Conservation (phyloP, 1,284 basidiomycete genomes). For the Lentinus polychrous region DNA sequence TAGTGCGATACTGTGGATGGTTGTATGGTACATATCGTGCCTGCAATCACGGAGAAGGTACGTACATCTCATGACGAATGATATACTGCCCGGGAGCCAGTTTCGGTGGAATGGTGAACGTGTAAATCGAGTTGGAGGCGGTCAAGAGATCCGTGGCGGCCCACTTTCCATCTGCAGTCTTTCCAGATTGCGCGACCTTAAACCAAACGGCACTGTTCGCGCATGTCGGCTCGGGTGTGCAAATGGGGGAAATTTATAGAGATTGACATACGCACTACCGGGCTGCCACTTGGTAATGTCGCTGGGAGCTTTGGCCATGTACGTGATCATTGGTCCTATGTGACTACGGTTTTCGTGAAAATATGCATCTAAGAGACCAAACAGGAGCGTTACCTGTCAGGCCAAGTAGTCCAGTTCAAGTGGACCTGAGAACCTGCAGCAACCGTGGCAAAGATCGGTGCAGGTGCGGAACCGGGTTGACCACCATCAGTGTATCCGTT, state of each 20-base stretch:
- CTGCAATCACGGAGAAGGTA: not conserved
- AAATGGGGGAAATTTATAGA: not conserved
- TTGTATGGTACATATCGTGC: not conserved
- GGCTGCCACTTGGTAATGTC: constrained; percentile 41
- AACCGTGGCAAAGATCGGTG: constrained; percentile 36
- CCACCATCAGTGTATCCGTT: constrained; percentile 36
- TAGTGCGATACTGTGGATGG: constrained; percentile 29
- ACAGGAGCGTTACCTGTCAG: constrained; percentile 31
- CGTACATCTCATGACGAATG: constrained; percentile 39
- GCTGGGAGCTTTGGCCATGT: constrained; percentile 38
- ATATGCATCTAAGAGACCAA: not conserved
- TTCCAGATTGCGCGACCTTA: constrained; percentile 40
- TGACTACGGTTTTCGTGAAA: constrained; percentile 4
- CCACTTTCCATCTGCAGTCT: constrained; percentile 36
- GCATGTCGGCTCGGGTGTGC: not conserved
- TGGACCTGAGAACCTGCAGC: constrained; percentile 35
- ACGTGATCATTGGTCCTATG: constrained; percentile 39
- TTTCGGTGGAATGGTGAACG: constrained; percentile 38
- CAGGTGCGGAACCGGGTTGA: constrained; percentile 31
- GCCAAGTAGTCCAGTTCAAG: constrained; percentile 47
- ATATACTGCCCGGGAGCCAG: constrained; percentile 42
- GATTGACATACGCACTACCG: constrained; percentile 29
- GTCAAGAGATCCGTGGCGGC: constrained; percentile 35
- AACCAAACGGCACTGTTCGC: constrained; percentile 37
- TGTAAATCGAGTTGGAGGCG: constrained; percentile 34